A percentile compares a stretch with the other conserved stretches of the same genome.
These are phyloP conservation scores for Podospora tetraspora DNA, from an alignment of 495 filamentous ascomycete genomes.

Conservation along the genomic window DNA sequence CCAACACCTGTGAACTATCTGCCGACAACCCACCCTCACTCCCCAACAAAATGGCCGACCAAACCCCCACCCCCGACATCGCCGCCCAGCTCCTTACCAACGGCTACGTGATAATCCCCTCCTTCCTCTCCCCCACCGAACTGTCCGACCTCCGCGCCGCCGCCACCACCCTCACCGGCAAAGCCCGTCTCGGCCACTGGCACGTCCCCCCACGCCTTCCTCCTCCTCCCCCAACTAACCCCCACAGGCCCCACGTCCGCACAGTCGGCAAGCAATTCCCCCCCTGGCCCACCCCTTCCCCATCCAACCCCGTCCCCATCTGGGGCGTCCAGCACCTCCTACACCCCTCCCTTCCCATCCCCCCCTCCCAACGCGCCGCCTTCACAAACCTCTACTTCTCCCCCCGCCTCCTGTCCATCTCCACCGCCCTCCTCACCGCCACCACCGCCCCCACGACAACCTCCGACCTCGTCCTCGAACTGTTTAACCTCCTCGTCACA, in stretches of 20 bases:
- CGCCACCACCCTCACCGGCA: constrained; percentile 46
- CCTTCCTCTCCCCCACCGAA: constrained; percentile 27
- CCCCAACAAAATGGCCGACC: constrained; percentile 1
- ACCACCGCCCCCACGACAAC: neutral
- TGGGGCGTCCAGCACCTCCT: constrained; percentile 85
- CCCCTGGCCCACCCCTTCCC: constrained; percentile 57
- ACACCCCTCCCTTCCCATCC: constrained; percentile 54
- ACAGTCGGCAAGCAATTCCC: constrained; percentile 84
- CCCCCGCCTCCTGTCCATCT: constrained; percentile 41
- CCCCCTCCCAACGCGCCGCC: constrained; percentile 35
- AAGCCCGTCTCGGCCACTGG: constrained; percentile 61
- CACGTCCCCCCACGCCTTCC: too few species aligned
- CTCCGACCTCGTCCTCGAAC: constrained; percentile 39
- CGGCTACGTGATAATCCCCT: constrained; percentile 37
- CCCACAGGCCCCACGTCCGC: constrained; percentile 56
- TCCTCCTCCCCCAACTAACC: too few species aligned
- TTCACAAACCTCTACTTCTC: constrained; percentile 67
- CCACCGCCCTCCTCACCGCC: neutral
- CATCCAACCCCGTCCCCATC: constrained; percentile 49
- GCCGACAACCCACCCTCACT: neutral
- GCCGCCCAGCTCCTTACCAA: constrained; percentile 22
- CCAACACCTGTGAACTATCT: neutral
- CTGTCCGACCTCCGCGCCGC: constrained; percentile 48
- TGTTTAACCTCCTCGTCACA: constrained; percentile 72
- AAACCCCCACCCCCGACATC: constrained; percentile 19